Percentiles rank a stretch among this genome's conserved stretches.
Conservation (phyloP, 345 rosid species). For the Pistacia atlantica region DNA sequence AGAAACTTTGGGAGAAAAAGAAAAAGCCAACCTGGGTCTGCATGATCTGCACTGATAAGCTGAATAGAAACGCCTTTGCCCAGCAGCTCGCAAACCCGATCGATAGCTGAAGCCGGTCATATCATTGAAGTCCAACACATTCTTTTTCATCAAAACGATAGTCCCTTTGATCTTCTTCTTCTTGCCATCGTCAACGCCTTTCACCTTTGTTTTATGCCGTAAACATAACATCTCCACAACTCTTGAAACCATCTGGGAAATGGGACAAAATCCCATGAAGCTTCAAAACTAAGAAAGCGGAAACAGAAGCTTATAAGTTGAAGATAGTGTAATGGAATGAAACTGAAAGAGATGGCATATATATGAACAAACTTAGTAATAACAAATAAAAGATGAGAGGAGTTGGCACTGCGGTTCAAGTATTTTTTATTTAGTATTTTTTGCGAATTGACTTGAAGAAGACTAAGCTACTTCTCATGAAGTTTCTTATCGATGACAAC, state of each 20-base stretch:
- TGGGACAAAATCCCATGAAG: constrained; percentile 6
- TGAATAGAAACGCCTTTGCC: constrained; percentile 71
- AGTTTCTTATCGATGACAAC: not conserved
- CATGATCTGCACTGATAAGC: constrained; percentile 54
- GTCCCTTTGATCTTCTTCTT: constrained; percentile 51
- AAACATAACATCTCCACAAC: constrained; percentile 44
- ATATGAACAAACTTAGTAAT: not conserved
- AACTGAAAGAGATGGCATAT: not conserved
- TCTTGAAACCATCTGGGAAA: constrained; percentile 30
- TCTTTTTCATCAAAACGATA: constrained; percentile 75
- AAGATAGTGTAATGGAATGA: not conserved
- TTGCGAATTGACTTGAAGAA: not conserved
- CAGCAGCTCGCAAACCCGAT: constrained; percentile 62
- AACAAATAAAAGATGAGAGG: not conserved
- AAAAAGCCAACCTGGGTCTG: constrained; percentile 55
- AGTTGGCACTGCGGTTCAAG: too few relatives aligned
- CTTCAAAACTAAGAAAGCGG: too few relatives aligned
- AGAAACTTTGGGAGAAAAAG: constrained; percentile 15
- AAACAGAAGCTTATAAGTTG: not conserved
- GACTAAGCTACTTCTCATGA: not conserved
- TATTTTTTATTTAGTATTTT: not conserved
- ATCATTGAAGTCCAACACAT: constrained; percentile 63
- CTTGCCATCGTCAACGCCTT: constrained; percentile 23
- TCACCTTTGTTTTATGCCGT: constrained; percentile 24
- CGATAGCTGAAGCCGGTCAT: constrained; percentile 64